Evolutionary conservation across 306 rosid species (phyloP), one percentile per base, ranked within the genome.

Genomic region (Trifolium dubium): DNA sequence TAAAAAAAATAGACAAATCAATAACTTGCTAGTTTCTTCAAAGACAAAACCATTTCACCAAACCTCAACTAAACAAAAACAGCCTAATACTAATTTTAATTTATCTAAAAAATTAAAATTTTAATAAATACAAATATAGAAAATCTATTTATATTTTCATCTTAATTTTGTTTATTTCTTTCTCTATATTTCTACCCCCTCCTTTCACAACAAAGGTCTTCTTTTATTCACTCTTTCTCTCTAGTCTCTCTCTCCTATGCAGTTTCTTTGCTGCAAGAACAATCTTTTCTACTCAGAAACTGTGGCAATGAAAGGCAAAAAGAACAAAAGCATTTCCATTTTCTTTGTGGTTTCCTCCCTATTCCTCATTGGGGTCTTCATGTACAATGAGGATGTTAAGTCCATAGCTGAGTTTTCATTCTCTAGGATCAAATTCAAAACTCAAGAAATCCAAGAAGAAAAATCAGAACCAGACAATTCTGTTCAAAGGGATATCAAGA

Each of bases 281-380:
- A 72, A 86, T 82, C 75, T 77, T 34, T 79, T 72, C 60, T 54
- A 50, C 62, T 51, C 84, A 37, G 97, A 85, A 72, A 74, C 82
- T 4, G 68, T 79, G 28, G 56, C 77, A n/a, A 94, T 92, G 97
- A 94, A 91, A 82, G 71, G 72, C 8, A 82, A 89, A 40, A 94
- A 88, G 83, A 85, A 76, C 90, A 87, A 78, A 19, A 83, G 78
- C 43, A 78, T 91, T 49, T 80, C 96, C 9, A 81, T 94, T 6
- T 79, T 89, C 61, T 88, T 82, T 0, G 85, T 92, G 0, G 89
- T 85, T 0, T 79, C 85, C 82, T 79, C 94, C 19, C 43, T 88
- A 1, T 88, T 94, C 71, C 86, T 94, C 54, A 81, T 94, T n/a
- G 99, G 95, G 8, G 72, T 83, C 14, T 92, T 94, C 88, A 91